Conservation (phyloP, 371 early-diverging fungal genomes). For the Capniomyces stellatus region DNA sequence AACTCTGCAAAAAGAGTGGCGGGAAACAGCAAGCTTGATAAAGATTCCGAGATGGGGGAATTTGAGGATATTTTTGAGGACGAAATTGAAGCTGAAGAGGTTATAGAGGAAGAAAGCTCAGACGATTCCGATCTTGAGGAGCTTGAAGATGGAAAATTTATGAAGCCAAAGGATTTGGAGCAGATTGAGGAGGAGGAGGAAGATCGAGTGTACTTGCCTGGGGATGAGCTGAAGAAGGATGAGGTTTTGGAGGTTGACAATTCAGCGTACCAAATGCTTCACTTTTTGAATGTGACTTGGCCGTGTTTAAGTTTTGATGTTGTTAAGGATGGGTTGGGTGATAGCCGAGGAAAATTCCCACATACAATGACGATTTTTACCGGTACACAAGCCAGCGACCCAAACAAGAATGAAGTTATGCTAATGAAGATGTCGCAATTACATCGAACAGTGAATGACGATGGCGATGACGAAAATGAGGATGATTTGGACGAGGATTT, state of each 20-base stretch:
- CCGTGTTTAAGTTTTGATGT: conserved; percentile 95
- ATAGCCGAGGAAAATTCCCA: conserved; percentile 69
- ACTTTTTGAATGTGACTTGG: conserved; percentile 75
- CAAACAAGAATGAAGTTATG: conserved; percentile 71
- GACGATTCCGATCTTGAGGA: conserved; percentile 43
- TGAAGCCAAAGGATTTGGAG: conserved; percentile 36
- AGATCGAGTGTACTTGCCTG: conserved; percentile 73
- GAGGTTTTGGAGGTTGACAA: conserved; percentile 87
- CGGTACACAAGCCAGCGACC: conserved; percentile 77
- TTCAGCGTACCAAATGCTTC: conserved; percentile 89
- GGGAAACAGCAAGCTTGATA: neutral
- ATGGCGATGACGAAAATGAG: conserved; percentile 34
- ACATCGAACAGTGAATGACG: conserved; percentile 77
- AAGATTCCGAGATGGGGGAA: neutral
- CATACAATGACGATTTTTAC: conserved; percentile 82
- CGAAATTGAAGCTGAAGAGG: conserved; percentile 77
- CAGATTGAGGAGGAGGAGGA: conserved; percentile 18
- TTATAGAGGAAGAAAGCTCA: conserved; percentile 82
- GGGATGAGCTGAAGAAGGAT: conserved; percentile 66
- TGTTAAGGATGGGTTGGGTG: conserved; percentile 64
- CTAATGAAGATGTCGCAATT: conserved; percentile 86
- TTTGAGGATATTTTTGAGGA: conserved; percentile 94
- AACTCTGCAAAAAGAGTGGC: neutral
- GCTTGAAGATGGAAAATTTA: conserved; percentile 26
- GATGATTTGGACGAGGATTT: conserved; percentile 65